A percentile compares a stretch with the other conserved stretches of the same genome.
Evolutionary conservation across 2,329 filamentous ascomycete species (phyloP).

Genomic region (Hypoxylon sp.): DNA sequence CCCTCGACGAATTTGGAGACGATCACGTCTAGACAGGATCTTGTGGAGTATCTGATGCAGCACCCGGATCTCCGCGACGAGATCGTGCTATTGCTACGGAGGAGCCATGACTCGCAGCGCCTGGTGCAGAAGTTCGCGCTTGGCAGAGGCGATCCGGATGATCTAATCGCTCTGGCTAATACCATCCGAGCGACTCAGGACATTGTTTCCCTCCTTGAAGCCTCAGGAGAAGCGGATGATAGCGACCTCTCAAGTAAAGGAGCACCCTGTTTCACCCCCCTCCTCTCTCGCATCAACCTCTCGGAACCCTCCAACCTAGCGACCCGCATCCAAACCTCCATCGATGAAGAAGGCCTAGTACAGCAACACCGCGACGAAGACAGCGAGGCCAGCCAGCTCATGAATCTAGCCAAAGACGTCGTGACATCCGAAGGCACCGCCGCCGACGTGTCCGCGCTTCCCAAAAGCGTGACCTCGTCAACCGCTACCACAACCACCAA

Average conservation of each 20-base stretch:
- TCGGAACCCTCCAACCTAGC: constrained; percentile 74
- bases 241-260: not conserved
- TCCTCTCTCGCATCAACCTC: constrained; percentile 66
- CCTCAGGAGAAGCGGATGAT: constrained; percentile 33
- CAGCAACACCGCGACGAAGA: constrained; percentile 82
- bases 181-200: constrained; percentile 80
- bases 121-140: constrained; percentile 94
- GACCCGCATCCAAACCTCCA: constrained; percentile 74
- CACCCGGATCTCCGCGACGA: constrained; percentile 74
- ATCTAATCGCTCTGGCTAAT: constrained; percentile 82
- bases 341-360: constrained; percentile 91
- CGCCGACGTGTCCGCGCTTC: constrained; percentile 62
- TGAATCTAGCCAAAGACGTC: constrained; percentile 77
- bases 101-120: constrained; percentile 85
- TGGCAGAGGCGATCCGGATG: constrained; percentile 89
- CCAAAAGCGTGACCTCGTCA: too few relatives aligned
- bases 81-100: constrained; percentile 72
- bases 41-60: constrained; percentile 78
- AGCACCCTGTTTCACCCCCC: constrained; percentile 37
- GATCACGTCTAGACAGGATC: constrained; percentile 81
- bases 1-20: constrained; percentile 86
- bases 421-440: constrained; percentile 70
- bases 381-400: constrained; percentile 73
- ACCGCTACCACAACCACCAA: constrained; percentile 42
- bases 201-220: constrained; percentile 61